Percentiles rank a stretch among this genome's conserved stretches.
phyloP scores from a whole-genome alignment of 2,329 filamentous ascomycete species.

The Sporothrix pallida region DNA sequence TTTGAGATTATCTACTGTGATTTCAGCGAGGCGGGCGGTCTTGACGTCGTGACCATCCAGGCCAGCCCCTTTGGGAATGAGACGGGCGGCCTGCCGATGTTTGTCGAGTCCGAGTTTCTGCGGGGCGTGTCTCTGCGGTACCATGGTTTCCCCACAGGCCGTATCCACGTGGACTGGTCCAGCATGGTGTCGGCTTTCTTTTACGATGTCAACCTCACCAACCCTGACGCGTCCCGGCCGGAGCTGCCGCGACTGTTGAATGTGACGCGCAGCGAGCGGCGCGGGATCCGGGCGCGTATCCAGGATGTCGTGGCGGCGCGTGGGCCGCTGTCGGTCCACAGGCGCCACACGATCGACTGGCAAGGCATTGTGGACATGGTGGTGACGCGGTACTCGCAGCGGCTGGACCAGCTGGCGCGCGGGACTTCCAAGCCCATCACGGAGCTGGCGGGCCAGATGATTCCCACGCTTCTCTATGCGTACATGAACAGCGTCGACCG shows the following conservation, averaged over 20 bases:
- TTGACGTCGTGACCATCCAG: conserved; percentile 47
- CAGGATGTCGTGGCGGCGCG: conserved; percentile 40
- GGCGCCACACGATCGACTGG: conserved; percentile 60
- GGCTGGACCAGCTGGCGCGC: conserved; percentile 53
- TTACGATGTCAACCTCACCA: conserved; percentile 58
- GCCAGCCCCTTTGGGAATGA: conserved; percentile 34
- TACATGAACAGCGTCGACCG: conserved; percentile 52
- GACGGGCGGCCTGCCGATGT: conserved; percentile 37
- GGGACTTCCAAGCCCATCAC: conserved; percentile 42
- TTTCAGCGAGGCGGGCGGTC: conserved; percentile 52
- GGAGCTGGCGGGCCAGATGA: conserved; percentile 49
- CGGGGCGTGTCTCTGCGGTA: conserved; percentile 54
- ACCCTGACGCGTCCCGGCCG: conserved; percentile 43
- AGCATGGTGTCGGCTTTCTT: conserved; percentile 59
- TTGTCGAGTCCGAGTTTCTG: conserved; percentile 44
- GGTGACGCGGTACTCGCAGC: conserved; percentile 63
- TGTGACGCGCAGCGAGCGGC: conserved; percentile 38
- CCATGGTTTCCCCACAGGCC: conserved; percentile 51
- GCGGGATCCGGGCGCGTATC: conserved; percentile 44
- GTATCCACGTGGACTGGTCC: conserved; percentile 55
- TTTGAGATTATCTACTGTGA: conserved; percentile 74
- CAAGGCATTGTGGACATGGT: conserved; percentile 71
- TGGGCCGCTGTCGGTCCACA: conserved; percentile 43
- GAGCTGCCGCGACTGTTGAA: conserved; percentile 41
- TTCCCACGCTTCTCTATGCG: conserved; percentile 41